phyloP scores from a whole-genome alignment of 306 rosid species.

The Fragaria vesca region DNA sequence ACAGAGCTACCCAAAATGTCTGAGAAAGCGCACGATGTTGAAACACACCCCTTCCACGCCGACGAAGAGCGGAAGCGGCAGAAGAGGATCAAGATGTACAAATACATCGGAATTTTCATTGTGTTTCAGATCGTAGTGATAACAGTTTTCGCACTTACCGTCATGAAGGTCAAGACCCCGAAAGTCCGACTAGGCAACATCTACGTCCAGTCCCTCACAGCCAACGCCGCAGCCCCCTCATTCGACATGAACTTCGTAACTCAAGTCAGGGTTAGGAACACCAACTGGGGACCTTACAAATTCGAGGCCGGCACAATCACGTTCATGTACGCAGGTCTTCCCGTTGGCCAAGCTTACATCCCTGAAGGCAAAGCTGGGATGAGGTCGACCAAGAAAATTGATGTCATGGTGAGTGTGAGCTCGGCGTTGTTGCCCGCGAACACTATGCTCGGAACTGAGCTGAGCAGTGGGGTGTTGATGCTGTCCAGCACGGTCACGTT shows the following conservation, averaged over 20 bases:
- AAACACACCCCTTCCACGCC: background rate
- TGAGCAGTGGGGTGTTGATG: constrained; percentile 17
- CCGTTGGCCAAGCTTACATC: constrained; percentile 23
- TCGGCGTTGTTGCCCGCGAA: constrained; percentile 9
- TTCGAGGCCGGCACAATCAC: constrained; percentile 14
- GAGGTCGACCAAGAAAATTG: constrained; percentile 24
- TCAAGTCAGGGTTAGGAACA: constrained; percentile 29
- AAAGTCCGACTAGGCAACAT: constrained; percentile 9
- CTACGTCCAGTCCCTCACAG: constrained; percentile 6
- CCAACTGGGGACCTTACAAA: constrained; percentile 32
- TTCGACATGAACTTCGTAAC: constrained; percentile 26
- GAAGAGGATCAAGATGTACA: constrained; percentile 18
- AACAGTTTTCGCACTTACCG: background rate
- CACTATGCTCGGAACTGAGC: constrained; percentile 20
- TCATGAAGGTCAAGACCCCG: constrained; percentile 13
- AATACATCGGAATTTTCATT: background rate
- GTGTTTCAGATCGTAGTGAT: constrained; percentile 12
- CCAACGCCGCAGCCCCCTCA: background rate
- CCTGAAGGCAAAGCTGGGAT: constrained; percentile 24
- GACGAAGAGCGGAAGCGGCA: constrained; percentile 2
- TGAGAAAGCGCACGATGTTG: constrained; percentile 9
- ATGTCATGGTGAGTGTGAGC: constrained; percentile 23
- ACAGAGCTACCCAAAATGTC: constrained; percentile 14
- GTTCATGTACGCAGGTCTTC: constrained; percentile 19
- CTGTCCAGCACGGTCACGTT: constrained; percentile 20